These are phyloP conservation scores for Pelargonium exstipulatum DNA, from an alignment of 441 rosid genomes.

Conservation along the genomic window DNA sequence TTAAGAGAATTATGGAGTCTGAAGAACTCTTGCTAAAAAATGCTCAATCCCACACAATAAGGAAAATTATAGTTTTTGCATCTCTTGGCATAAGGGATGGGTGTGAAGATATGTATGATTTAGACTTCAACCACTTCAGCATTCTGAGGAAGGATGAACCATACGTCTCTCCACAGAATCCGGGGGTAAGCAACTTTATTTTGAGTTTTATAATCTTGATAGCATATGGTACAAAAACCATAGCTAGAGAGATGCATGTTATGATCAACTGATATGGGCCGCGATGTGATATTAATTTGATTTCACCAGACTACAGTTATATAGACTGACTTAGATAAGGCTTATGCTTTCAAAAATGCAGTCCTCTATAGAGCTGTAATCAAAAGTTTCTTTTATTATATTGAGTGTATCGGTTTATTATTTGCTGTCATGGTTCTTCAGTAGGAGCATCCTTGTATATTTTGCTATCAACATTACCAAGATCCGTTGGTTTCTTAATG, in stretches of 20 bases:
- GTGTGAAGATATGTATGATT: slow-evolving; percentile 48
- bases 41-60: slow-evolving; percentile 51
- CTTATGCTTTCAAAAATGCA: no score
- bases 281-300: not conserved
- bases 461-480: no score
- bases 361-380: no score
- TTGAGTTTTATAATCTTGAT: not conserved
- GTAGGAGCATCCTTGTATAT: no score
- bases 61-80: slow-evolving; percentile 49
- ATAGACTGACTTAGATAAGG: no score
- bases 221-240: not conserved
- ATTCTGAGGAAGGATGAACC: slow-evolving; percentile 46
- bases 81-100: slow-evolving; percentile 54
- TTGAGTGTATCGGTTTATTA: no score
- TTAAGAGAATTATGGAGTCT: slow-evolving; percentile 35
- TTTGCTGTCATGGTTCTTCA: no score
- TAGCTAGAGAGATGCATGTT: not conserved
- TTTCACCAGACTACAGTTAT: not conserved
- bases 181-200: slow-evolving; percentile 37
- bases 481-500: no score
- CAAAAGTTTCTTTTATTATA: no score
- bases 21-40: slow-evolving; percentile 32
- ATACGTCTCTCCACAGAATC: slow-evolving; percentile 37
- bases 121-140: slow-evolving; percentile 51
- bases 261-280: not conserved